phyloP scores from a whole-genome alignment of 371 early-diverging fungal species.

The Mucor racemosus region DNA sequence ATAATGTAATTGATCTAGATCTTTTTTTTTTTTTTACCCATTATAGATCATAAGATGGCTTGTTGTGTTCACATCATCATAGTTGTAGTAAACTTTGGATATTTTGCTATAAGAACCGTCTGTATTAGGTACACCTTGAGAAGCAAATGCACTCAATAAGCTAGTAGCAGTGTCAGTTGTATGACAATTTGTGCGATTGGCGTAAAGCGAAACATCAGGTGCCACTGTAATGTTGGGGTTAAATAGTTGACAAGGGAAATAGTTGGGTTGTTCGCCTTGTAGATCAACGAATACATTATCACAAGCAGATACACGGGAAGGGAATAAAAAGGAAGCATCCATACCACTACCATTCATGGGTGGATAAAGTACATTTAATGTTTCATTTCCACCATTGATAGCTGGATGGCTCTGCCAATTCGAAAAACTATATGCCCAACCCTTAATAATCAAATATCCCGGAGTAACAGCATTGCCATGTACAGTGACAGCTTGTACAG shows the following conservation, averaged over 20 bases:
- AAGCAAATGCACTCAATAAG: conserved; percentile 33
- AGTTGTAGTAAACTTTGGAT: conserved; percentile 68
- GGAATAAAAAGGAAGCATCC: conserved; percentile 63
- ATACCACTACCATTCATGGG: conserved; percentile 66
- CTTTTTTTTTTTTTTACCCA: conserved; percentile 63
- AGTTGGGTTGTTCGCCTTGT: conserved; percentile 49
- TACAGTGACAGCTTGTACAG: conserved; percentile 36
- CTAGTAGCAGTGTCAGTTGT: conserved; percentile 46
- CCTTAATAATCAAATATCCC: conserved; percentile 55
- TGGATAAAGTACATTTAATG: conserved; percentile 59
- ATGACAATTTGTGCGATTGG: conserved; percentile 69
- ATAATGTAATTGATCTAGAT: not conserved
- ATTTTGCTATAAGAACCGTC: conserved; percentile 32
- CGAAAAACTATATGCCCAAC: conserved; percentile 61
- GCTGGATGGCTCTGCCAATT: conserved; percentile 55
- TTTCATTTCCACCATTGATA: conserved; percentile 31
- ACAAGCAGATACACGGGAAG: conserved; percentile 66
- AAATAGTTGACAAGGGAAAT: conserved; percentile 74
- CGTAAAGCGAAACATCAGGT: conserved; percentile 50
- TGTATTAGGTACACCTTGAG: conserved; percentile 34
- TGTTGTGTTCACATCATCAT: conserved; percentile 60
- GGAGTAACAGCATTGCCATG: conserved; percentile 40
- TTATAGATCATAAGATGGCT: conserved; percentile 71
- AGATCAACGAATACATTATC: conserved; percentile 55
- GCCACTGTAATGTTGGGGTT: conserved; percentile 48